phyloP scores from a whole-genome alignment of 108 stramenopile species.

The Bacterosira constricta region DNA sequence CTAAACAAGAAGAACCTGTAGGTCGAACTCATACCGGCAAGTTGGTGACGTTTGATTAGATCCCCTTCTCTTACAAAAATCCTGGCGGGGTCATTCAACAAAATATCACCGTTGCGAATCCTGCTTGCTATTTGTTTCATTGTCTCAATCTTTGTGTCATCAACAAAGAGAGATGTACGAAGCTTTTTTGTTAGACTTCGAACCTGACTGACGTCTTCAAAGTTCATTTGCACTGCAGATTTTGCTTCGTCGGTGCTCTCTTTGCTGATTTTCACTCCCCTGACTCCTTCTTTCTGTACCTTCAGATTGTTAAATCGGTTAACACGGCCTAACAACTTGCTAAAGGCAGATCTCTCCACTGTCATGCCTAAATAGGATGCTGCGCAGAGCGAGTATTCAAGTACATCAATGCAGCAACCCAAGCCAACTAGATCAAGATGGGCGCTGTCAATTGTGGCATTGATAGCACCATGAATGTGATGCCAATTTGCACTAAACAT shows the following conservation, averaged over 20 bases:
- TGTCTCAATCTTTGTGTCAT: constrained; percentile 50
- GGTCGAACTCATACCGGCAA: constrained; percentile 69
- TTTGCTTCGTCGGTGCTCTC: neutral
- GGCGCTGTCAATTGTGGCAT: constrained; percentile 67
- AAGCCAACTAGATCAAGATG: constrained; percentile 75
- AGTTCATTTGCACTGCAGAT: constrained; percentile 37
- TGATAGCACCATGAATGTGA: constrained; percentile 79
- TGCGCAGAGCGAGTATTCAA: constrained; percentile 77
- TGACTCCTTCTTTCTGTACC: constrained; percentile 15
- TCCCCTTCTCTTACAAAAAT: constrained; percentile 86
- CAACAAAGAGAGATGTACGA: constrained; percentile 48
- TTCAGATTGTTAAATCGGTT: constrained; percentile 65
- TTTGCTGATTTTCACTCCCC: neutral
- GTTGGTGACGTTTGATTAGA: constrained; percentile 80
- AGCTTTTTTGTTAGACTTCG: constrained; percentile 60
- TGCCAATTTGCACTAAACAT: constrained; percentile 70
- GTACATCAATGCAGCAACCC: constrained; percentile 67
- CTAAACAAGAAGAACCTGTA: constrained; percentile 95
- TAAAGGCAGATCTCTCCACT: constrained; percentile 72
- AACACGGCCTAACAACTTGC: constrained; percentile 71
- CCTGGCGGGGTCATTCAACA: constrained; percentile 83
- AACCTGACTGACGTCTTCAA: constrained; percentile 62
- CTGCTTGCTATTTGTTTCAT: constrained; percentile 68
- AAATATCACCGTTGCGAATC: constrained; percentile 74
- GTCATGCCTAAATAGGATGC: constrained; percentile 84